These are phyloP conservation scores for Fusarium sp. DNA, from an alignment of 2,329 filamentous ascomycete species.

Conservation along the genomic window DNA sequence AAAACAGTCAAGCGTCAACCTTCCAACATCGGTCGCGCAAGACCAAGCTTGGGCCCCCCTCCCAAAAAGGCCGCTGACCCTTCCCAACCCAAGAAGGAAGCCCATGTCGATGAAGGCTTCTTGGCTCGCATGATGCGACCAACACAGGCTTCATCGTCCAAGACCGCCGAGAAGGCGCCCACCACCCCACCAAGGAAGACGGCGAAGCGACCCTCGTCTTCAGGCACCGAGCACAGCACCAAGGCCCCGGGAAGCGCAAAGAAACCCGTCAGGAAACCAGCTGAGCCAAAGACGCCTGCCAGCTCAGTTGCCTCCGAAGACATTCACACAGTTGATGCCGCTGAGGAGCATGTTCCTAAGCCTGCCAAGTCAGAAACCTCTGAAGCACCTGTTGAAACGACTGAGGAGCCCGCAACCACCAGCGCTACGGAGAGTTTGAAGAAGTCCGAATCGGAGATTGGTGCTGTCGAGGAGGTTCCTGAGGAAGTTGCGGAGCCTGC, in stretches of 20 bases:
- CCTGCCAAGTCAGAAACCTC: conserved; percentile 4
- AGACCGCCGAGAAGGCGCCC: conserved; percentile 71
- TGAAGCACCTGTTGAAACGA: conserved; percentile 7
- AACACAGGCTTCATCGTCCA: conserved; percentile 75
- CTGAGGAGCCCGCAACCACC: conserved; percentile 4
- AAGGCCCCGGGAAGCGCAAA: conserved; percentile 43
- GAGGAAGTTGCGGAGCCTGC: conserved; percentile 30
- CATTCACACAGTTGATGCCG: conserved; percentile 5
- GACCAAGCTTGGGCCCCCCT: conserved; percentile 67
- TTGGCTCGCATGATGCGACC: conserved; percentile 85
- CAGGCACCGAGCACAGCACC: conserved; percentile 36
- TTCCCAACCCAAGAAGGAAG: conserved; percentile 59
- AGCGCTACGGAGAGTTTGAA: conserved; percentile 1
- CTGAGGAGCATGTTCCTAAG: conserved; percentile 20
- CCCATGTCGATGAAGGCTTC: conserved; percentile 74
- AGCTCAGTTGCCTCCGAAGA: conserved; percentile 19
- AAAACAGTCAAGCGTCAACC: conserved; percentile 58
- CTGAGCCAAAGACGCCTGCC: conserved; percentile 11
- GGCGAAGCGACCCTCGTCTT: conserved; percentile 38
- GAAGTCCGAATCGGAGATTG: conserved; percentile 12
- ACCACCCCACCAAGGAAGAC: conserved; percentile 61
- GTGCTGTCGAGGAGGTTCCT: conserved; percentile 18
- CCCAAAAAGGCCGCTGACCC: conserved; percentile 60
- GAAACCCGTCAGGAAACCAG: conserved; percentile 26
- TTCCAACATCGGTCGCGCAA: conserved; percentile 57